Evolutionary conservation across 1,284 basidiomycete genomes (phyloP).

Genomic region (Earliella scabrosa): DNA sequence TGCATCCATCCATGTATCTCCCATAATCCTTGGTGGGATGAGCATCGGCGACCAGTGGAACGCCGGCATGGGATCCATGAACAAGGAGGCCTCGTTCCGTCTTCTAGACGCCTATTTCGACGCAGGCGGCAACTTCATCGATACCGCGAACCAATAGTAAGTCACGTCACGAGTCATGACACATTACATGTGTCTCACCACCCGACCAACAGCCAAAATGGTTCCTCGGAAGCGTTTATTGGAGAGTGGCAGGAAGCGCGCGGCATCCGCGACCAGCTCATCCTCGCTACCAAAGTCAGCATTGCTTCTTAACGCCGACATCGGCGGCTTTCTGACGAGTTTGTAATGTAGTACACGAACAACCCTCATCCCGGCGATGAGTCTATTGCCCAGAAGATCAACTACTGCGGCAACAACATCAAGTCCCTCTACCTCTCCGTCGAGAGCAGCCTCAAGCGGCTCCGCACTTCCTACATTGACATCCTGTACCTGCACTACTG

Average conservation of each 20-base stretch:
- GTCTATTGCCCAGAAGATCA: conserved; percentile 37
- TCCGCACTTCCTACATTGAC: conserved; percentile 60
- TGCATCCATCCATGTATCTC: conserved; percentile 14
- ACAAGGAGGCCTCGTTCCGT: conserved; percentile 36
- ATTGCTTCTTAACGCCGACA: too few relatives aligned
- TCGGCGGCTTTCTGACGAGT: too few relatives aligned
- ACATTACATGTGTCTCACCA: too few relatives aligned
- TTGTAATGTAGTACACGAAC: conserved; percentile 43
- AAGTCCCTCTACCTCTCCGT: conserved; percentile 49
- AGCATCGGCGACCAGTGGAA: conserved; percentile 53
- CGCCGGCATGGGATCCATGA: conserved; percentile 43
- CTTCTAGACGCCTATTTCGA: conserved; percentile 38
- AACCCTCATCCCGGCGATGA: conserved; percentile 32
- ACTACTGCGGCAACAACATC: conserved; percentile 50
- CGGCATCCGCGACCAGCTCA: conserved; percentile 45
- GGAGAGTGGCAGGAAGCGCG: conserved; percentile 48
- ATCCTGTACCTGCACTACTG: conserved; percentile 44
- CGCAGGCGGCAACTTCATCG: conserved; percentile 39
- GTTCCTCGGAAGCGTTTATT: conserved; percentile 37
- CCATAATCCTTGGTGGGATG: conserved; percentile 52
- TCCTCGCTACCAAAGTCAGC: conserved; percentile 51
- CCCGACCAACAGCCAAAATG: conserved; percentile 34
- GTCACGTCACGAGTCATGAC: too few relatives aligned
- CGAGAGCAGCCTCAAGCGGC: conserved; percentile 51
- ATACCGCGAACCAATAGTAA: conserved; percentile 35